Evolutionary conservation across 345 rosid genomes (phyloP), one percentile per base, ranked within the genome.

Genomic region (Brassica carinata): DNA sequence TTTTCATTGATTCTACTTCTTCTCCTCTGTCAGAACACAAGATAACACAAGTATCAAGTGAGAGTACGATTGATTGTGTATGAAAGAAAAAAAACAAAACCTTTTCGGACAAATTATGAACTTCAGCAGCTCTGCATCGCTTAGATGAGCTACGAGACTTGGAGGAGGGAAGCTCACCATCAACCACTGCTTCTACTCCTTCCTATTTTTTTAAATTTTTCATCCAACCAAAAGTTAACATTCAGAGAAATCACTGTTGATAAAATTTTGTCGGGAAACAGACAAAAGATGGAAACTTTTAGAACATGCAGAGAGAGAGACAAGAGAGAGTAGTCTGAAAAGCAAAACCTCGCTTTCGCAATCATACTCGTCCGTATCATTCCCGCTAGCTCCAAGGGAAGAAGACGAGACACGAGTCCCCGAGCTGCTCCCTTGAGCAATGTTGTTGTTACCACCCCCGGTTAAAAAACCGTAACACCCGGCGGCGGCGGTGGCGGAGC

Each of bases 81-180:
- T 51, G 57, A n/a, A n/a, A n/a, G 1, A n/a, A 13, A 8, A 40
- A n/a, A 17, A 59, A 69, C 0, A 0, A 29, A 14, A 94, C 99
- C 99, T 96, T 96, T 72, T 96, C 99, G 57, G 99, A 96, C 76
- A 93, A 78, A 86, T 96, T 96, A 79, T 96, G 99, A 74, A 96
- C 94, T 80, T 96, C 99, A 1, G 99, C 96, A 76, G 98, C 94
- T 84, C 99, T 85, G 77, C 91, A 93, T 84, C 99, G 85, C 82
- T 96, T 96, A 1, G 97, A 91, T 2, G 97, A 93, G 69, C 74
- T 61, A 55, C 96, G 92, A 5, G 85, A 64, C 85, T 88, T 92
- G 8, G 58, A 51, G 0, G 80, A 38, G 33, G 85, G 84, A 57
- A 64, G 79, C 10, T 89, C 93, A 80, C 88, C 93, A 80, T 87